Conservation (phyloP, 352 stramenopile genomes). For the Globisporangium nagaii region DNA sequence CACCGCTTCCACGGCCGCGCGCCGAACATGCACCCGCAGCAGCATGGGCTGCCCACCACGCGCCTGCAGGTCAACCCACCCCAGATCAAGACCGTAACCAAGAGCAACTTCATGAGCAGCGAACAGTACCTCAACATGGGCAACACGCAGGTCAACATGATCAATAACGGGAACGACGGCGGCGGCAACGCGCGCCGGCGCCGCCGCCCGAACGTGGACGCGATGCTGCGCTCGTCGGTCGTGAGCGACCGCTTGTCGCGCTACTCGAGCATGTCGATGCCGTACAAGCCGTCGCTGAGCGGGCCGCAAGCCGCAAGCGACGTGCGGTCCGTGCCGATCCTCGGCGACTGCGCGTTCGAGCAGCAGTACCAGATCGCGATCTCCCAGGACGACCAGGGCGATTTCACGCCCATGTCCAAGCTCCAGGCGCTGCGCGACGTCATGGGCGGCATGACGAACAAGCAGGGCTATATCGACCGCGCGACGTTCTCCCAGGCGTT, state of each 20-base stretch:
- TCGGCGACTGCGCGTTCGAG: conserved; percentile 64
- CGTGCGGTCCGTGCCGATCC: conserved; percentile 53
- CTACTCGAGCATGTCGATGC: conserved; percentile 37
- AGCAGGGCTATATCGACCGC: conserved; percentile 59
- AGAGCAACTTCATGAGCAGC: conserved; percentile 58
- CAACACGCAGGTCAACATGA: conserved; percentile 23
- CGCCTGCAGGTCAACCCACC: conserved; percentile 12
- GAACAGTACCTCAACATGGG: conserved; percentile 45
- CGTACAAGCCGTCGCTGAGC: conserved; percentile 42
- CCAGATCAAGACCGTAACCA: conserved; percentile 23
- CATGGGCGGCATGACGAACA: conserved; percentile 64
- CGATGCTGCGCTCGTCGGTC: conserved; percentile 62
- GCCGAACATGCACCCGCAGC: conserved; percentile 9
- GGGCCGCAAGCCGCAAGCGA: conserved; percentile 28
- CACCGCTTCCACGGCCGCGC: conserved; percentile 11
- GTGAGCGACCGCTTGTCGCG: conserved; percentile 46
- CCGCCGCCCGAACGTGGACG: conserved; percentile 53
- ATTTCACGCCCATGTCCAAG: conserved; percentile 47
- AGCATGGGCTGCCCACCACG: conserved; percentile 5
- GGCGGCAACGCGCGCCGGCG: conserved; percentile 31
- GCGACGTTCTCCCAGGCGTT: conserved; percentile 75
- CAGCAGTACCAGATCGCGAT: conserved; percentile 63
- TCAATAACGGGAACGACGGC: conserved; percentile 13
- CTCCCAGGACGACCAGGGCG: conserved; percentile 38
- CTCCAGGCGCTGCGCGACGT: conserved; percentile 67